These are phyloP conservation scores for Leucogyrophana mollusca DNA, from an alignment of 768 basidiomycete genomes.

Conservation along the genomic window DNA sequence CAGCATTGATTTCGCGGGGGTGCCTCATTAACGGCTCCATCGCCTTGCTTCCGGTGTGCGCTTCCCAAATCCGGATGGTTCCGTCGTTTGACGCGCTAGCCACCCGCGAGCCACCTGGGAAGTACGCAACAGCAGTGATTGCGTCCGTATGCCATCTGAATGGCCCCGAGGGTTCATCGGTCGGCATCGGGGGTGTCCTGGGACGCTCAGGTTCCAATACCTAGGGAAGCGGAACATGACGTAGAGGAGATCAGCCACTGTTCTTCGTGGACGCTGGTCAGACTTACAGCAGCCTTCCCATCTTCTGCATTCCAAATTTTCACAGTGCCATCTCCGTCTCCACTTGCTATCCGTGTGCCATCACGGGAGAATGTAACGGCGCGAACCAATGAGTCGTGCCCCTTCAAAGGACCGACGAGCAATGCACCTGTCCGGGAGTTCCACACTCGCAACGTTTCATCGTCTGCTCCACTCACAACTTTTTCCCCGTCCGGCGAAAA, in stretches of 20 bases:
- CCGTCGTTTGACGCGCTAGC: constrained; percentile 28
- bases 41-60: constrained; percentile 11
- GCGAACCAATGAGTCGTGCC: neutral
- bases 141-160: neutral
- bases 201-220: no score
- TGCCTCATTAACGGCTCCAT: neutral
- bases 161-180: neutral
- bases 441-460: constrained; percentile 8
- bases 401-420: neutral
- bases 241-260: no score
- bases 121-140: neutral
- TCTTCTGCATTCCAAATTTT: neutral
- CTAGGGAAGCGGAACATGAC: no score
- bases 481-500: constrained; percentile 22
- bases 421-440: neutral
- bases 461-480: constrained; percentile 12
- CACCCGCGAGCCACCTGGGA: constrained; percentile 2
- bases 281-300: no score
- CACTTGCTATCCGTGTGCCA: neutral
- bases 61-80: constrained; percentile 29
- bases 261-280: no score
- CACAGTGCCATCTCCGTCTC: neutral
- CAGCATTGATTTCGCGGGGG: no score
- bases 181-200: no score
- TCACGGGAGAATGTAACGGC: constrained; percentile 1